These are phyloP conservation scores for Aspergillus sp. DNA, from an alignment of 2,329 filamentous ascomycete genomes.

Conservation along the genomic window DNA sequence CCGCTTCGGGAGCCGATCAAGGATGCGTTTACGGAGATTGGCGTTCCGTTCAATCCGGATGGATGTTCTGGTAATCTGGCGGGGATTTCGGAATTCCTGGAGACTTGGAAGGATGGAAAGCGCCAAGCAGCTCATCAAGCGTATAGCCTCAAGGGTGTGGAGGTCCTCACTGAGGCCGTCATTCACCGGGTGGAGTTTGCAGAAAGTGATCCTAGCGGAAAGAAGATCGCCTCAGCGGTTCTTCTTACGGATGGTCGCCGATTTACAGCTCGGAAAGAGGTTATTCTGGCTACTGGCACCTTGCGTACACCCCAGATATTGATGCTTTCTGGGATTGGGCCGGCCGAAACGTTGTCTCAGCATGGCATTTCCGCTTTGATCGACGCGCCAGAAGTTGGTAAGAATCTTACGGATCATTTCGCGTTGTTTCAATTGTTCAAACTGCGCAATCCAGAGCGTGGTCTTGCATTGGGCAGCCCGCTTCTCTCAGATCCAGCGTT, in stretches of 20 bases:
- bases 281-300: neutral
- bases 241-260: neutral
- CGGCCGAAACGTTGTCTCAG: neutral
- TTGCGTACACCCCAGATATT: neutral
- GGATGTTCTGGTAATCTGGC: neutral
- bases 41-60: neutral
- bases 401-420: slow-evolving; percentile 9
- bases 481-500: neutral
- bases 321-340: slow-evolving; percentile 1
- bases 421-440: slow-evolving; percentile 6
- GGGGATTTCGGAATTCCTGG: neutral
- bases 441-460: slow-evolving; percentile 1
- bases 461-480: slow-evolving; percentile 3
- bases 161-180: neutral
- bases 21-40: neutral
- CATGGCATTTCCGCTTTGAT: neutral
- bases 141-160: neutral
- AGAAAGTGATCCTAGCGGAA: neutral
- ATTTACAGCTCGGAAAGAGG: neutral
- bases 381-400: slow-evolving; percentile 2
- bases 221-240: neutral
- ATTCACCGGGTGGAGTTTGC: neutral
- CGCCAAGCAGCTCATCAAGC: neutral
- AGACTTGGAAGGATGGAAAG: neutral
- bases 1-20: neutral